Evolutionary conservation across 345 rosid species (phyloP), one percentile per base, ranked within the genome.

Genomic region (Luvunga scandens): DNA sequence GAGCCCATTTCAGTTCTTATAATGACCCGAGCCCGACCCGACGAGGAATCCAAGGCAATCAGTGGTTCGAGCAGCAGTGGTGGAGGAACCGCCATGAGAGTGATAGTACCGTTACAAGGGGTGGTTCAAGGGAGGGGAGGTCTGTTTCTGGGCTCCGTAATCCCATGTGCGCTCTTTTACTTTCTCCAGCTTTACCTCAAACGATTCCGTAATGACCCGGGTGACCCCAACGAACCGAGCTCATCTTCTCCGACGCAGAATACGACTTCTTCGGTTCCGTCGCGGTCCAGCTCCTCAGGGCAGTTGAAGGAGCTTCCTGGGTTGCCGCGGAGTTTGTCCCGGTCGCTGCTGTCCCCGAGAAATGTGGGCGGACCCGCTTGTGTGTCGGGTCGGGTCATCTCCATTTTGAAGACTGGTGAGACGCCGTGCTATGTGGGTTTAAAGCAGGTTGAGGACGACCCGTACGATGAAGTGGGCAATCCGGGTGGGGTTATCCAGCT

Each of bases 121-220:
- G 86, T 95, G 27, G 98, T 93, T 67, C 99, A 95, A 71, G 98
- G 97, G 18, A 84, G 99, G 34, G 98, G 98, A 14, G 99, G 98
- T 5, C 83, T 95, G n/a, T 85, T 95, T 70, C 75, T 95, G 50
- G 99, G 99, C 75, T 90, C 97, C 48, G 92, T 92, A 59, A 93
- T 95, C 53, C 98, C 99, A n/a, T 93, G 98, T 81, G 97, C 90
- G 57, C 91, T 93, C 82, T 91, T 91, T 83, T 95, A 93, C 93
- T 93, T 96, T 56, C 91, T 96, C 65, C 99, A 95, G 81, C 88
- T 96, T 27, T 92, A 91, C 76, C 84, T 96, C 10, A 91, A 86
- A 80, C 87, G 96, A 13, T 73, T 86, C 79, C 94, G 95, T 24
- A 81, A 77, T 66, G 83, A 89, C 76, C 84, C 83, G 45, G 69